phyloP scores from a whole-genome alignment of 2,329 filamentous ascomycete genomes.

The Rasamsonia emersonii region DNA sequence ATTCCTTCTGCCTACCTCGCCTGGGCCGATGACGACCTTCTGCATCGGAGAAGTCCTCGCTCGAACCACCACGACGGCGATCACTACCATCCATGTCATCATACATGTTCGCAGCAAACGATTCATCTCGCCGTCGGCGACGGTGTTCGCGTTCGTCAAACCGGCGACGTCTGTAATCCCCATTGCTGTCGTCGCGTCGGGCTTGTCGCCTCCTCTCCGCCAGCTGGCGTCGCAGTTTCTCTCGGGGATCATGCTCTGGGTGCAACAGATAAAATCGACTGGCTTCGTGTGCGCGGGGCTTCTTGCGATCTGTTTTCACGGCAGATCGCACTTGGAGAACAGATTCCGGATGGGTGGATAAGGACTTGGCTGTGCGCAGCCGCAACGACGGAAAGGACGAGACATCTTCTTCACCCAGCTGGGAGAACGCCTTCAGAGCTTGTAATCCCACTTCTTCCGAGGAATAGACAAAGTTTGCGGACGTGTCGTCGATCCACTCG shows the following conservation, averaged over 20 bases:
- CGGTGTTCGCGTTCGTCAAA: conserved; percentile 54
- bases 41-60: conserved; percentile 19
- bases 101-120: conserved; percentile 72
- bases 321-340: conserved; percentile 66
- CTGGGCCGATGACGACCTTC: conserved; percentile 22
- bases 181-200: conserved; percentile 26
- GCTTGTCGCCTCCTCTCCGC: conserved; percentile 36
- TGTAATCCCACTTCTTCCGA: conserved; percentile 44
- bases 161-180: conserved; percentile 41
- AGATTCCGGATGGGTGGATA: conserved; percentile 59
- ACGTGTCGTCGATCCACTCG: conserved; percentile 93
- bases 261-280: conserved; percentile 91
- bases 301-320: conserved; percentile 68
- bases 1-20: conserved; percentile 22
- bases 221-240: conserved; percentile 52
- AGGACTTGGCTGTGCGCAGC: conserved; percentile 59
- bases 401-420: conserved; percentile 28
- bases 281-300: conserved; percentile 63
- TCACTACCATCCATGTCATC: conserved; percentile 48
- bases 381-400: conserved; percentile 52
- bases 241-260: conserved; percentile 77
- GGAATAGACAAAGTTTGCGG: conserved; percentile 75
- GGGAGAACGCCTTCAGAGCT: conserved; percentile 45
- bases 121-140: conserved; percentile 41
- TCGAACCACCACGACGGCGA: conserved; percentile 4